Base-by-base conservation (phyloP, 1,284 basidiomycete species). In the Chalciporus sp. region DNA sequence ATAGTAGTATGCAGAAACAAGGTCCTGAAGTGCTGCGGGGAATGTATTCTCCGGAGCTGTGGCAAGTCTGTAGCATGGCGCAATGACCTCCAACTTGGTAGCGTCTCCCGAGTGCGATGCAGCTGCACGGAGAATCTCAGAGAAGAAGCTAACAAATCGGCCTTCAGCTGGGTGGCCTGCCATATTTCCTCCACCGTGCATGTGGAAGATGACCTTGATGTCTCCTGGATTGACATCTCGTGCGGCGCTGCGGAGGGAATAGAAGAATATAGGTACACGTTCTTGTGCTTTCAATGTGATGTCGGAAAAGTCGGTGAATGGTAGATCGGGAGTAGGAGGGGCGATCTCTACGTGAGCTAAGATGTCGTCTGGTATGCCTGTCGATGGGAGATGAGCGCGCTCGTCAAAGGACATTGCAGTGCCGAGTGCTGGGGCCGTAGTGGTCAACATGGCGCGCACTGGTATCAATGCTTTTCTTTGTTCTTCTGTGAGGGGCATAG, bases 51-150 rank as follows among this genome's bases (percentile, higher is more conserved):
- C 55, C 0, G 65, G 56, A 29, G 52, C 42, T 1, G 61, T 62
- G 7, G 66, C 61, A 14, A 70, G 57, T 10, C 68, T 58, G 35
- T 65, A 67, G 37, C 58, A 56, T 2, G 66, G 63, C 1, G 68
- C 62, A 28, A 59, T 9, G 31, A 66, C 17, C 0, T 58, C 14
- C 58, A 42, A 29, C 48, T 40, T 23, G 9, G 55, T 8, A 1
- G 39, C 11, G 4, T 42, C 40, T 37, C 29, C 45, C 10, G 64
- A 29, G 11, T 10, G 44, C 8, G 44, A 16, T 1, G 53, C 59
- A 17, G 54, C 17, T 2, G 46, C 47, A 1, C 52, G 57, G 20
- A 70, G 63, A 4, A 69, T 16, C 4, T 50, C 31, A 12, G 26
- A 11, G 12, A 45, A 67, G 7, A 67, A 46, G 0, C 41, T 12